A percentile compares a stretch with the other conserved stretches of the same genome.
Conservation (phyloP, 225 moss, liverwort and hornwort species). For the Antitrichia curtipendula region DNA sequence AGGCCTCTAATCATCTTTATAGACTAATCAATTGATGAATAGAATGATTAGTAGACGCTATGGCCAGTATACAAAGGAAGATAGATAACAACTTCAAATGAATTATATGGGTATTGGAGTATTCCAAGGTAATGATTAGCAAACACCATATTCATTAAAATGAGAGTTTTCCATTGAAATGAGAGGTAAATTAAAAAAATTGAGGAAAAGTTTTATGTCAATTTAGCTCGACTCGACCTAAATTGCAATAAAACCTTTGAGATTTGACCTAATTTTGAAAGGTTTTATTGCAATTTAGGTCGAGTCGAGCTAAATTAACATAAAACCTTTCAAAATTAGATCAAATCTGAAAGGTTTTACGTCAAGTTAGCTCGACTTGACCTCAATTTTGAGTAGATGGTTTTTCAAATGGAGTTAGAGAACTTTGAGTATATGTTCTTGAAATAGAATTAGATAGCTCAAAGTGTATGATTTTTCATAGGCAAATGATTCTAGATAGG, state of each 20-base stretch:
- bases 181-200: no score
- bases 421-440: neutral
- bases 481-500: neutral
- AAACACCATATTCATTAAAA: no score
- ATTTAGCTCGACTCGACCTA: no score
- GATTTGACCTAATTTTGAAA: no score
- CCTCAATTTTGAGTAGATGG: accelerated
- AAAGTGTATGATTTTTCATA: neutral
- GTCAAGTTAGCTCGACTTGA: no score
- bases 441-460: neutral
- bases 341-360: no score
- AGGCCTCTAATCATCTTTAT: neutral
- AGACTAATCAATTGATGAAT: neutral
- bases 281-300: no score
- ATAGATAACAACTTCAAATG: neutral
- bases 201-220: no score
- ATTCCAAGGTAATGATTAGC: neutral
- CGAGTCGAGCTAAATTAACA: no score
- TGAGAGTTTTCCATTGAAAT: no score
- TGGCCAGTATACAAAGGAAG: neutral
- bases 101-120: neutral
- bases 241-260: no score
- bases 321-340: no score
- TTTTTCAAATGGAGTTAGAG: neutral
- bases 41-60: neutral